Evolutionary conservation across 805 yeast species (phyloP).

Genomic region (Suhomyces prunicola): DNA sequence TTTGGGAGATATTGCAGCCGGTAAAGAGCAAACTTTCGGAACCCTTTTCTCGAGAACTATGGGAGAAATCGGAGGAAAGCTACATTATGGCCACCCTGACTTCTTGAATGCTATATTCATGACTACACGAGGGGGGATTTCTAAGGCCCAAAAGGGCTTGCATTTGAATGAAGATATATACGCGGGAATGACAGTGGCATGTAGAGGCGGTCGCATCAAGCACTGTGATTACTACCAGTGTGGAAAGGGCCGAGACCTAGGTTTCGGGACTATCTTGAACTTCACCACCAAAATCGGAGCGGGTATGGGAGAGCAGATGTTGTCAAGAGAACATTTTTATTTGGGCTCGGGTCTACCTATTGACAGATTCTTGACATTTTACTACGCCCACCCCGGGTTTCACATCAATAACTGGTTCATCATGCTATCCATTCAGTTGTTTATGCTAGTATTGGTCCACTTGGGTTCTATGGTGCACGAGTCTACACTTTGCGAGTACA

Average conservation of each 20-base stretch:
- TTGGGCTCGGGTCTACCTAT: slow-evolving; percentile 86
- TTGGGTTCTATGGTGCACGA: slow-evolving; percentile 78
- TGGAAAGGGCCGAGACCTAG: slow-evolving; percentile 95
- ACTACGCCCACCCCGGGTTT: slow-evolving; percentile 96
- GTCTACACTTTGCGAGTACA: slow-evolving; percentile 62
- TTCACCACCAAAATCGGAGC: slow-evolving; percentile 96
- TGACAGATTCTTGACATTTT: slow-evolving; percentile 87
- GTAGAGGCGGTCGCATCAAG: slow-evolving; percentile 90
- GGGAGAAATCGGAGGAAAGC: slow-evolving; percentile 90
- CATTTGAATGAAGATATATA: slow-evolving; percentile 93
- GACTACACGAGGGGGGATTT: slow-evolving; percentile 94
- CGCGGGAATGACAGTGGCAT: slow-evolving; percentile 88
- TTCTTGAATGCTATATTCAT: slow-evolving; percentile 85
- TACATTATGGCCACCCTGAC: slow-evolving; percentile 97
- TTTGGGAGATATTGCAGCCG: slow-evolving; percentile 94
- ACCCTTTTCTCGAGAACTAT: slow-evolving; percentile 90
- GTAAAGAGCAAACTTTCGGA: slow-evolving; percentile 96
- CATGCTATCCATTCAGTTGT: slow-evolving; percentile 79
- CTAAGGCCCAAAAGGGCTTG: slow-evolving; percentile 91
- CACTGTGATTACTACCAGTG: slow-evolving; percentile 96
- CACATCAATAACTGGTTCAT: slow-evolving; percentile 89
- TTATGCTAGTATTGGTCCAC: slow-evolving; percentile 75
- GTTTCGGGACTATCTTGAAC: slow-evolving; percentile 87
- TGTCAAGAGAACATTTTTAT: slow-evolving; percentile 88
- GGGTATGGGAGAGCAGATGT: slow-evolving; percentile 96